Base-by-base conservation (phyloP, 306 rosid species). In the Hippophae rhamnoides region DNA sequence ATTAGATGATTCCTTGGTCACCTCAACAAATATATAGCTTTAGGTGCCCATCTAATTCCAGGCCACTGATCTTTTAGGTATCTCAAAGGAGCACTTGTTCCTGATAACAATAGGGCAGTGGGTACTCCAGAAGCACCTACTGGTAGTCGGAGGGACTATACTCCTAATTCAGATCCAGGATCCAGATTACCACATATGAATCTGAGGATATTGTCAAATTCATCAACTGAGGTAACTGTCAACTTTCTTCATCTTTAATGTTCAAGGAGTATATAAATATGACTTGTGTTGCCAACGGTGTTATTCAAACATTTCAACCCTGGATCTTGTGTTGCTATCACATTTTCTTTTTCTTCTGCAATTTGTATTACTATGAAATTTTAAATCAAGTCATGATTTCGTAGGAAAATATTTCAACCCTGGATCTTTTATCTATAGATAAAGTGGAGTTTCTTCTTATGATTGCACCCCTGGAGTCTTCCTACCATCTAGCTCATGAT, bases 141-240 rank as follows among this genome's bases (percentile, higher is more conserved):
- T 57, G 93, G 95, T 62, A 85, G 72, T 55, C 72, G 94, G 61
- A 88, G 96, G 80, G 86, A 80, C 60, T 92, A 83, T 62, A 63
- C 77, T 69, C 93, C 99, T 71, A 83, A 84, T 65, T 78, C 89
- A 53, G 78, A 65, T 47, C 85, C 99, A 68, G 96, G 99, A 53
- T 86, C 90, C 45, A 81, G 95, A 73, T 77, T 92, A 14, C 99
- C 99, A 13, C 99, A 92, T 77, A 80, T 88, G 84, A 73, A 80
- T 46, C 85, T 92, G 78, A 76, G 71, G 74, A 62, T 64, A 31
- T 49, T 68, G 54, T 72, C 78, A 8, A 70, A 74, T 63, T 54
- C 71, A 45, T 73, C 63, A 8, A 77, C 63, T 62, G 72, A 84
- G 96, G 99, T 88, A 73, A 75, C 72, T 57, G 64, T 49, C 23